Base-by-base conservation (phyloP, 257 asterid genomes). In the Capsicum rhomboideum region DNA sequence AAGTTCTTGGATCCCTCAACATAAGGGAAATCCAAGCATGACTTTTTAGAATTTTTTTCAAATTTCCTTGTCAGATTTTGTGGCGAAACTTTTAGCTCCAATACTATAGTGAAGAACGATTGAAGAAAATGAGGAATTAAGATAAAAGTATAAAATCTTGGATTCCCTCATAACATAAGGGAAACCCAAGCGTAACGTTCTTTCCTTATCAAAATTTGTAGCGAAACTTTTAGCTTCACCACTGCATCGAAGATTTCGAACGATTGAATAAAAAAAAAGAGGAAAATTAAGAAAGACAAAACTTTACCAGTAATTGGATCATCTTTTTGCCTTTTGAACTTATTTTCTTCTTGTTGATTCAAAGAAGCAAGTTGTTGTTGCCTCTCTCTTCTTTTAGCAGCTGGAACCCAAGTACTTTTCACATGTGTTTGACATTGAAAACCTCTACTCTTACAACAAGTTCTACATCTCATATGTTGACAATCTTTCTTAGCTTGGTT, bases 371-470 rank as follows among this genome's bases (percentile, higher is more conserved):
- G 50, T 40, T 82, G 90, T 46, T 88, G 93, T 10, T 89, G 93
- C 23, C 89, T 29, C 87, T 92, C 92, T 29, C 92, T 90, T 85
- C 94, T 90, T 66, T 86, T 86, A 2, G 94, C 88, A 8, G 96
- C 94, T 40, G 96, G 91, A 7, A 92, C 90, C 96, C 96, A 92
- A 40, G 96, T 91, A 91, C 94, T 92, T 86, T 87, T 92, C 42
- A 91, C 90, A 89, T 91, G 97, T 1, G 97, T 92, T 0, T 66
- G 85, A 85, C 94, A 92, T 29, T 85, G 92, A 40, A 85, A 86
- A 1, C 96, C 94, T 6, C 97, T 89, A 86, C 91, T 91, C 88
- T 91, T 88, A 78, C 97, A 92, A 85, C 97, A 92, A 21, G 92
- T 92, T 56, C 96, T 69, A 58, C 96, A 92, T 83, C 96, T 83